Percentiles rank a stretch among this genome's conserved stretches.
Evolutionary conservation across 805 yeast species (phyloP).

Genomic region (Cyberlindnera suaveolens): DNA sequence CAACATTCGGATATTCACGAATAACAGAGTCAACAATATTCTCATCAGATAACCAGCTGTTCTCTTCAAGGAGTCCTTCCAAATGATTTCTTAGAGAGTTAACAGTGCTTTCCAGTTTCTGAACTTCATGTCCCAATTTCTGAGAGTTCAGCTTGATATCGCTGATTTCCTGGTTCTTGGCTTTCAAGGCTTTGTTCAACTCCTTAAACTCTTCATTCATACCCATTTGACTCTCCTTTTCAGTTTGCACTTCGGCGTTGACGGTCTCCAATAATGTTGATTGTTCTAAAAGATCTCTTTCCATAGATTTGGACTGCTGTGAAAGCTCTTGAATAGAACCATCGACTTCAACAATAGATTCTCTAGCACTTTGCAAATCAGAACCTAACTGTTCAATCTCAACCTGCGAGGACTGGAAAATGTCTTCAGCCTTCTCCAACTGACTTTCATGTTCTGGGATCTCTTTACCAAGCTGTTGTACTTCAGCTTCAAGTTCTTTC

Average conservation of each 20-base stretch:
- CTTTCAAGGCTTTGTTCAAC: conserved; percentile 39
- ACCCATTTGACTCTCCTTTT: conserved; percentile 55
- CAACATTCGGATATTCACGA: conserved; percentile 56
- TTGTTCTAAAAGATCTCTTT: conserved; percentile 24
- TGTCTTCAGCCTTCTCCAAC: conserved; percentile 42
- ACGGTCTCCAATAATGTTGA: conserved; percentile 23
- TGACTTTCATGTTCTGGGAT: conserved; percentile 31
- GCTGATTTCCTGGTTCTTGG: conserved; percentile 34
- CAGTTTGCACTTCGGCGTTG: conserved; percentile 17
- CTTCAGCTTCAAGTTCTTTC: conserved; percentile 52
- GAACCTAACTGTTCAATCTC: conserved; percentile 61
- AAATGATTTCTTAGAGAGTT: conserved; percentile 33
- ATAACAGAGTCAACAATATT: conserved; percentile 48
- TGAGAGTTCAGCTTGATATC: conserved; percentile 47
- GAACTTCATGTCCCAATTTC: conserved; percentile 48
- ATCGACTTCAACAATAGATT: conserved; percentile 33
- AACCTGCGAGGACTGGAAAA: conserved; percentile 57
- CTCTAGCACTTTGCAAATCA: conserved; percentile 45
- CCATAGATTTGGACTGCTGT: conserved; percentile 20
- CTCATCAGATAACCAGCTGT: conserved; percentile 71
- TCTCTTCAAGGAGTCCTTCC: conserved; percentile 42
- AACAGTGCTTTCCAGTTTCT: conserved; percentile 36
- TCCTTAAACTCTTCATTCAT: conserved; percentile 73
- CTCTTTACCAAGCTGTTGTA: conserved; percentile 33
- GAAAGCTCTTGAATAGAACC: conserved; percentile 30